Percentiles rank a stretch among this genome's conserved stretches.
phyloP scores from a whole-genome alignment of 768 basidiomycete species.

The Harrya chromipes region DNA sequence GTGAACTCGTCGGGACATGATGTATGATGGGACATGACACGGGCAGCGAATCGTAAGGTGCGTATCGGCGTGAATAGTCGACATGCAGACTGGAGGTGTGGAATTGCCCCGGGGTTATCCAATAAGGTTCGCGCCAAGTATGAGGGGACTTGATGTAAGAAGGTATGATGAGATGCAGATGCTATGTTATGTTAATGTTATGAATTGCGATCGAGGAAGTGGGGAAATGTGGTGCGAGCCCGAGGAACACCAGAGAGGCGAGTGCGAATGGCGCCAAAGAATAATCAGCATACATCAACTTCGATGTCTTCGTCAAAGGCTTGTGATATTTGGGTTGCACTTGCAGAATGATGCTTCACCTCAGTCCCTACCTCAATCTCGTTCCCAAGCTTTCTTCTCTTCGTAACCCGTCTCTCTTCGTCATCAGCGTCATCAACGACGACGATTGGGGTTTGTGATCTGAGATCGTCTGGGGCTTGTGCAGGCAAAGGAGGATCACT shows the following conservation, averaged over 20 bases:
- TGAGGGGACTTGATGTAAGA: constrained; percentile 12
- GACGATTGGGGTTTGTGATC: constrained; percentile 50
- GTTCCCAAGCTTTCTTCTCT: constrained; percentile 45
- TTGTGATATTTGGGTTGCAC: constrained; percentile 5
- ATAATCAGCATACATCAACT: constrained; percentile 26
- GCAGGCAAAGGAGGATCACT: constrained; percentile 31
- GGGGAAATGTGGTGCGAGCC: constrained; percentile 1
- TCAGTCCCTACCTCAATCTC: background rate
- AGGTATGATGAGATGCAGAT: constrained; percentile 22
- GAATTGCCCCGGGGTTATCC: constrained; percentile 13
- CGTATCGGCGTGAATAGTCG: constrained; percentile 5
- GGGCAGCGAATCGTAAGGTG: constrained; percentile 1
- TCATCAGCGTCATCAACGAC: constrained; percentile 56
- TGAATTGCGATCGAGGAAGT: background rate
- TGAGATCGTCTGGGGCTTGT: constrained; percentile 24
- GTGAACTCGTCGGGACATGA: background rate
- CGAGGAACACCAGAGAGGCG: background rate
- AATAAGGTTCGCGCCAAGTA: constrained; percentile 14
- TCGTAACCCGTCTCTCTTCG: constrained; percentile 51
- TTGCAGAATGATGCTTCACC: background rate
- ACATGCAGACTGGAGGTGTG: background rate
- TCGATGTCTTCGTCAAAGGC: constrained; percentile 28
- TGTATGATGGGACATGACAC: background rate
- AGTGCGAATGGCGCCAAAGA: background rate
- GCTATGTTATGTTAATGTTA: constrained; percentile 9